Base-by-base conservation (phyloP, 495 filamentous ascomycete genomes). In the Trichoderma gamsii region DNA sequence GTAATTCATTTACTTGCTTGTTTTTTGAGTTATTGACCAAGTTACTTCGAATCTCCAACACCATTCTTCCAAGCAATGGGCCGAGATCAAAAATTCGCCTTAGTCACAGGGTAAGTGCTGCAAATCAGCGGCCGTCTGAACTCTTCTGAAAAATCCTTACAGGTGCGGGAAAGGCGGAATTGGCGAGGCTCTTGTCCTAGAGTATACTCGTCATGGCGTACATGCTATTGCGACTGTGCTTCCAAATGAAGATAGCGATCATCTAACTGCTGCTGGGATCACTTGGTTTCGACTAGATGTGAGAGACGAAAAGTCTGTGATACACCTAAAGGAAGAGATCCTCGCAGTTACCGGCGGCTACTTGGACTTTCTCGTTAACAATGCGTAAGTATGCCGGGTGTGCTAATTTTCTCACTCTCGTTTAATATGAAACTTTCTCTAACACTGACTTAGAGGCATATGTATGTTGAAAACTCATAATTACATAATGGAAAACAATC, bases 151-250 rank as follows among this genome's bases (percentile, higher is more conserved):
- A 12, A 15, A 1, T 32, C 5, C 15, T 25, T 12, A 52, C 59
- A 75, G 73, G 1, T 75, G 73, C 61, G 73, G 73, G 1, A 27
- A 70, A 35, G 73, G 73, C 0, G 73, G 73, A 3, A 75, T 75
- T 9, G 73, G 73, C 9, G 69, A 75, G 41, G 73, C 73, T 11
- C 66, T 75, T 6, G 64, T 69, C 18, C 52, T 15, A 16, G 64
- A 72, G 23, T 72, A 69, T 38, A 29, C 49, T 25, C 68, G 43
- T 8, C 44, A 44, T 15, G 68, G 59, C 63, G 38, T 66, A 32
- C 64, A 52, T 11, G 32, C 59, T 3, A 74, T 76, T 56, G 68
- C 74, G 0, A 76, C 74, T 8, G 41, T 74, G 21, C 70, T 76
- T 3, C 71, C 74, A 5, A 66, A 63, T 8, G 74, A 76, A 61